Evolutionary conservation across 2,329 filamentous ascomycete genomes (phyloP).

Genomic region (Ophiocordyceps robertsii): DNA sequence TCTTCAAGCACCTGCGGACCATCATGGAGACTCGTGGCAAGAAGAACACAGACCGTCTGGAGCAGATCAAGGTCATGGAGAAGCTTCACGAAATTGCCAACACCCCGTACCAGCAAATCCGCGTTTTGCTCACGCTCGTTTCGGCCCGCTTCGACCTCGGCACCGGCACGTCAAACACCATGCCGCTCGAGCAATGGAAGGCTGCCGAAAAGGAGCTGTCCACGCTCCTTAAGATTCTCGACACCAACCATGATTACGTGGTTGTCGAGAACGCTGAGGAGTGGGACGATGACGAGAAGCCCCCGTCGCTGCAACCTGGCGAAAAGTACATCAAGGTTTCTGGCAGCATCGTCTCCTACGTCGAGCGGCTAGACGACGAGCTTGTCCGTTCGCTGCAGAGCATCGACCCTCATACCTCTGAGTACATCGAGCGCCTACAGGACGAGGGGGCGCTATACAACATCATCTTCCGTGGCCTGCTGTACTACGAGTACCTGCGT

Average conservation of each 20-base stretch:
- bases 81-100: conserved; percentile 80
- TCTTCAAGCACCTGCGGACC: conserved; percentile 86
- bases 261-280: conserved; percentile 89
- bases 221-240: conserved; percentile 63
- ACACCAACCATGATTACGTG: conserved; percentile 65
- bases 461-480: conserved; percentile 73
- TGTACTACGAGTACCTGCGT: conserved; percentile 76
- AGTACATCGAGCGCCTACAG: conserved; percentile 90
- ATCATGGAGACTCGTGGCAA: conserved; percentile 95
- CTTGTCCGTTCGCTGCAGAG: conserved; percentile 92
- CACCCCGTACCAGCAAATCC: conserved; percentile 87
- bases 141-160: conserved; percentile 91
- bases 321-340: conserved; percentile 82
- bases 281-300: conserved; percentile 98
- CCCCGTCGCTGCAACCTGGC: conserved; percentile 56
- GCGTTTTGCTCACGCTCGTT: conserved; percentile 80
- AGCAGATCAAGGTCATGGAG: conserved; percentile 97
- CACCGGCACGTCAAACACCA: conserved; percentile 61
- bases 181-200: conserved; percentile 97
- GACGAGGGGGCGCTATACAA: conserved; percentile 88
- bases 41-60: conserved; percentile 92
- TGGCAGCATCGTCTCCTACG: conserved; percentile 85
- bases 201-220: conserved; percentile 77
- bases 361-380: conserved; percentile 93
- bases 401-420: conserved; percentile 95